Base-by-base conservation (phyloP, 1,139 yeast genomes). In the Suhomyces bokatorum region DNA sequence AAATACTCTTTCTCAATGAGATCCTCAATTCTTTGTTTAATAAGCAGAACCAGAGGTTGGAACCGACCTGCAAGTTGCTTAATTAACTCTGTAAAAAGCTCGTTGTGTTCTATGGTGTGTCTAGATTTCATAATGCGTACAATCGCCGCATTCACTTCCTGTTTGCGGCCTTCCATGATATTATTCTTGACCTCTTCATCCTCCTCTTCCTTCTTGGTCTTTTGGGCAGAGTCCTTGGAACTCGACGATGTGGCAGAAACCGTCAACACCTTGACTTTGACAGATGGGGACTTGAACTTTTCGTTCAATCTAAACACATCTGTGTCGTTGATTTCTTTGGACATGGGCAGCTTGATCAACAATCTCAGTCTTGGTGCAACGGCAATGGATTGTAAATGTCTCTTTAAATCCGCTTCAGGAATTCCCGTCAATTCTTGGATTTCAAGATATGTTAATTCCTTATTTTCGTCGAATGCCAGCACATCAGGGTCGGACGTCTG, bases 91-190 rank as follows among this genome's bases (percentile, higher is more conserved):
- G 77, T 78, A 16, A 87, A 69, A 45, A 91, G 70, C 46, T 84
- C 84, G 51, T 81, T 80, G 60, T 87, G 93, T 33, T 66, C 72
- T 44, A 85, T 59, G 0, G 75, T 65, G 55, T 83, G 84, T 31
- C 91, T 70, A 0, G 87, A 77, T 62, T 93, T 93, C 93, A 93
- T 85, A 10, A 86, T 80, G 44, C 98, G 75, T 2, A 91, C 96
- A 45, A 91, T 80, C 0, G 96, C 95, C 0, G 98, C 97, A 57
- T 88, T 95, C 3, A 87, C 75, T 56, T 85, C 89, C 45, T 77
- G 74, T 51, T 80, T 69, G 40, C 82, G 64, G 17, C 80, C 81
- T 43, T 72, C 73, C 35, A 59, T 46, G 22, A 72, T 70, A 35
- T 62, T 60, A 2, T 55, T 50, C 43, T 63, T 64, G 2, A 70